These are phyloP conservation scores for Truncatella angustata DNA, from an alignment of 2,329 filamentous ascomycete species.

Conservation along the genomic window DNA sequence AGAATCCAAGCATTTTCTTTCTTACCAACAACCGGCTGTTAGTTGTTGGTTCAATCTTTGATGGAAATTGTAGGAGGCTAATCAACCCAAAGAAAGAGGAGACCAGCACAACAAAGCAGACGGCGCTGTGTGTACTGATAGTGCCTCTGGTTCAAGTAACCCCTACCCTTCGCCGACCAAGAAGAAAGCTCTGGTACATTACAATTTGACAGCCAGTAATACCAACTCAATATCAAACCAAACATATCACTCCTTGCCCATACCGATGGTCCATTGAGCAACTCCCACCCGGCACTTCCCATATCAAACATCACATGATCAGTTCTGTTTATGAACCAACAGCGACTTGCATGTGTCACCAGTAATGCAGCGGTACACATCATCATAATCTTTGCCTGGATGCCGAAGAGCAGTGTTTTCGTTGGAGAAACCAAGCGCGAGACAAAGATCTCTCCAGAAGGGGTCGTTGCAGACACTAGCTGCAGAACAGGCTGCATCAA, in stretches of 20 bases:
- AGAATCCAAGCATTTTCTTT: slow-evolving; percentile 18
- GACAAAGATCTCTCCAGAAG: not conserved
- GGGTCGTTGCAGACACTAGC: not conserved
- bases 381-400: not conserved
- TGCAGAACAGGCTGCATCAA: not conserved
- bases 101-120: slow-evolving; percentile 15
- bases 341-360: not conserved
- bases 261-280: not conserved
- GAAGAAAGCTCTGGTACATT: not conserved
- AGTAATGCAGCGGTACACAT: not conserved
- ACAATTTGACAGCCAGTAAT: not conserved
- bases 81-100: slow-evolving; percentile 2
- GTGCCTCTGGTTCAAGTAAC: too few species aligned
- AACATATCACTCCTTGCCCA: not conserved
- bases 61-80: not conserved
- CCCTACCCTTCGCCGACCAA: slow-evolving; percentile 2
- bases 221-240: not conserved
- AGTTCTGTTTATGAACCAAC: not conserved
- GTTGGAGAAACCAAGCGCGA: not conserved
- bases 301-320: not conserved
- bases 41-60: slow-evolving; percentile 16
- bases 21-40: slow-evolving; percentile 12
- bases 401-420: not conserved
- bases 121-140: not conserved
- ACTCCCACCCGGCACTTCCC: not conserved